These are phyloP conservation scores for Theileria orientalis DNA, from an alignment of 169 alveolate genomes.

Conservation along the genomic window DNA sequence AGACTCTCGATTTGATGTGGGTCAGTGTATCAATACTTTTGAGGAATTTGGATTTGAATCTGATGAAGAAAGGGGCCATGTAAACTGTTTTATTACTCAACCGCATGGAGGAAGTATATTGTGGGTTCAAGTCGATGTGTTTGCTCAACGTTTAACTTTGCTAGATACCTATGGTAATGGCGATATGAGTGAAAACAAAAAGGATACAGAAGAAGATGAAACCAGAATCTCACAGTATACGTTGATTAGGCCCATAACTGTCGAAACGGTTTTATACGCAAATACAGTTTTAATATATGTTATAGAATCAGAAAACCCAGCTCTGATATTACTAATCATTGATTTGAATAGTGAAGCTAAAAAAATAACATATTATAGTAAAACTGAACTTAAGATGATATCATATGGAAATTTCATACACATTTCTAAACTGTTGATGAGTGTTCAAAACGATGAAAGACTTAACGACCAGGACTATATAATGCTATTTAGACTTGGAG, in stretches of 20 bases:
- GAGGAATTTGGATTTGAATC: background rate
- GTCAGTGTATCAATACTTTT: constrained; percentile 24
- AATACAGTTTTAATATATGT: constrained; percentile 36
- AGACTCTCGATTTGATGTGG: constrained; percentile 1
- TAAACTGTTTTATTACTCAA: constrained; percentile 51
- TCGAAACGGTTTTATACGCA: constrained; percentile 44
- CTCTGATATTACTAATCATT: constrained; percentile 14
- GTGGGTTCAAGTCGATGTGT: constrained; percentile 39
- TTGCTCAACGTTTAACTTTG: constrained; percentile 2
- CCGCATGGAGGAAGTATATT: constrained; percentile 32
- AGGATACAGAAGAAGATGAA: background rate
- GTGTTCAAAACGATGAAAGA: background rate
- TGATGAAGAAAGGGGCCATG: background rate
- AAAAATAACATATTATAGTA: constrained; percentile 36
- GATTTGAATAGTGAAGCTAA: background rate
- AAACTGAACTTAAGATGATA: constrained; percentile 4
- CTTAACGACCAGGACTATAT: constrained; percentile 51
- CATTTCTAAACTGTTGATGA: constrained; percentile 24
- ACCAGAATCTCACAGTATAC: background rate
- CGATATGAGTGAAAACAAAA: background rate
- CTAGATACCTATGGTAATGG: constrained; percentile 30
- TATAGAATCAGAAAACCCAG: constrained; percentile 31
- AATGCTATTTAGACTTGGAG: constrained; percentile 20
- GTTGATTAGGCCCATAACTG: constrained; percentile 20
- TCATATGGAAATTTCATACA: constrained; percentile 33